Base-by-base conservation (phyloP, 2,329 filamentous ascomycete species). In the Aspergillus novofumigatus region DNA sequence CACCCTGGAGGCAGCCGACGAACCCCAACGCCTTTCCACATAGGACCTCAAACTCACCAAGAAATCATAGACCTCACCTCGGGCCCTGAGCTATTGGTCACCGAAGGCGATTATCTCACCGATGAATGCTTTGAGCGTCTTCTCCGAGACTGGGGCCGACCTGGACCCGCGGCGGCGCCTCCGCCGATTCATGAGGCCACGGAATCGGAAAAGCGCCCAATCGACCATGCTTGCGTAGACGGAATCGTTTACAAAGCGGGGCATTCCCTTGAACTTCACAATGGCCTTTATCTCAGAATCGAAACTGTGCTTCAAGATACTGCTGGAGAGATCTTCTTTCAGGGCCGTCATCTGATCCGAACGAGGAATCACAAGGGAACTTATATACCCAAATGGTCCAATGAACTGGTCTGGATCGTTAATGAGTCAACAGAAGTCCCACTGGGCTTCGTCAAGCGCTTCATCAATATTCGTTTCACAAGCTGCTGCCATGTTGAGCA, bases 391-490 rank as follows among this genome's bases (percentile, higher is more conserved):
- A 69, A 66, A 10, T 67, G 69, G 28, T 45, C 55, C 0, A 78
- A 82, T 48, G 82, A 84, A 57, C 55, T 84, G 23, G 72, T 73
- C 23, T 76, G 78, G 72, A 49, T 74, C 32, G 49, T 73, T 0
- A 70, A 77, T 5, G 75, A 81, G 38, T 3, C 66, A 0, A 53
- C 75, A 0, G 79, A 84, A 2, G 65, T 86, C 0, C 47, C 69
- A 0, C 55, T 80, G 0, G 51, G 61, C 0, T 58, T 74, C 0
- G 72, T 86, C 0, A 63, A 75, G 1, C 59, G 69, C 1, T 69
- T 77, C 6, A 72, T 83, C 0, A 67, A 66, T 0, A 69, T 89
- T 0, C 65, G 77, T 0, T 70, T 80, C 2, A 90, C 86, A 0
- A 91, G 90, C 57, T 68, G 77, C 0, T 62, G 69, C 0, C 55